Percentiles rank a stretch among this genome's conserved stretches.
phyloP scores from a whole-genome alignment of 495 filamentous ascomycete genomes.

The Thermochaetoides thermophila region DNA sequence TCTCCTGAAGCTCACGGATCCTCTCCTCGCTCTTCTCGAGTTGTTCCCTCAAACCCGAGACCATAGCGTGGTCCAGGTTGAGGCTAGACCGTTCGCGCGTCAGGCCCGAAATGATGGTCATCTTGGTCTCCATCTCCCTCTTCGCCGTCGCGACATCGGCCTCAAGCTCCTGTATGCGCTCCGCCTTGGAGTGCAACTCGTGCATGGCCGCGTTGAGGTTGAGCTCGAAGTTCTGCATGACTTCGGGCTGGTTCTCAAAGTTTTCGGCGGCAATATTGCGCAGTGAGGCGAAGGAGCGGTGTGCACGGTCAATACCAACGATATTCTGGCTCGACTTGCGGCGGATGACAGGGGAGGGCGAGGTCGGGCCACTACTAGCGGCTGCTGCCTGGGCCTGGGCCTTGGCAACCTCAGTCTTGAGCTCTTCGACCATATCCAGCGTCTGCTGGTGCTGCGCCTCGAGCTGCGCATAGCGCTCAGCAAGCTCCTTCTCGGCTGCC shows the following conservation, averaged over 20 bases:
- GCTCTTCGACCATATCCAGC: slow-evolving; percentile 70
- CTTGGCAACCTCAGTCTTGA: slow-evolving; percentile 73
- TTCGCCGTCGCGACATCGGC: slow-evolving; percentile 68
- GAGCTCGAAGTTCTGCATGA: slow-evolving; percentile 82
- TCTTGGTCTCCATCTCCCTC: slow-evolving; percentile 93
- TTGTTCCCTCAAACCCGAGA: slow-evolving; percentile 77
- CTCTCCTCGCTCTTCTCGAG: slow-evolving; percentile 71
- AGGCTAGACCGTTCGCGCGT: slow-evolving; percentile 83
- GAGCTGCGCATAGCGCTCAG: slow-evolving; percentile 64
- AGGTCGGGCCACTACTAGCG: slow-evolving; percentile 43
- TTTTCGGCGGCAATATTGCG: slow-evolving; percentile 76
- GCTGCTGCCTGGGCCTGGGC: slow-evolving; percentile 42
- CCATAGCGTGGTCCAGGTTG: slow-evolving; percentile 85
- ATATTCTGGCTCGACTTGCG: slow-evolving; percentile 90
- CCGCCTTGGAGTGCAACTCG: slow-evolving; percentile 72
- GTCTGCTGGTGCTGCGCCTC: slow-evolving; percentile 70
- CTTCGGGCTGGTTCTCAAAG: slow-evolving; percentile 66
- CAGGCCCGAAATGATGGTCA: slow-evolving; percentile 83
- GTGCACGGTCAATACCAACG: slow-evolving; percentile 77
- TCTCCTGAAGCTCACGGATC: slow-evolving; percentile 58
- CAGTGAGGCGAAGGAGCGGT: slow-evolving; percentile 79
- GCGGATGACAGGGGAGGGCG: slow-evolving; percentile 58
- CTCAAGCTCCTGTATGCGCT: slow-evolving; percentile 79
- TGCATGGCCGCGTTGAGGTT: slow-evolving; percentile 88
- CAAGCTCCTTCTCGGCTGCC: slow-evolving; percentile 50